phyloP scores from a whole-genome alignment of 208 protist species.

The Leishmania martiniquensis region DNA sequence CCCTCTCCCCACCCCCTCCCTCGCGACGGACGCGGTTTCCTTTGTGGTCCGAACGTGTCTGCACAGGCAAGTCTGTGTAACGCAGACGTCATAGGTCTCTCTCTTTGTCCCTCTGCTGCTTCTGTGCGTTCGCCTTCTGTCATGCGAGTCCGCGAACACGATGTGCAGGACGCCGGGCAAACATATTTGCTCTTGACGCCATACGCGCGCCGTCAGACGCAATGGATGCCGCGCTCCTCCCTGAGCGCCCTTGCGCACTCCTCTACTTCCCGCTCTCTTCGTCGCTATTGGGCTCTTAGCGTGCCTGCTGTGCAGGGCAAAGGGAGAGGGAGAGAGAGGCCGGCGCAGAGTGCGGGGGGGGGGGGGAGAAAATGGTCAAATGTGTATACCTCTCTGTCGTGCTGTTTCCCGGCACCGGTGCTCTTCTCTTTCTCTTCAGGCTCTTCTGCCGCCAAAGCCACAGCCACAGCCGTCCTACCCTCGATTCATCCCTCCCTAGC shows the following conservation, averaged over 20 bases:
- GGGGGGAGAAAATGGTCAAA: too few relatives aligned
- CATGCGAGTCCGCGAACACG: neutral
- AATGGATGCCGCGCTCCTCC: neutral
- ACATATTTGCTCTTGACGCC: too few relatives aligned
- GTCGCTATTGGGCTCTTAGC: neutral
- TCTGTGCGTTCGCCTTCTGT: too few relatives aligned
- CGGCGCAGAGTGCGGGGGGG: neutral
- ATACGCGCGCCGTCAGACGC: neutral
- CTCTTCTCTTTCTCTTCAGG: neutral
- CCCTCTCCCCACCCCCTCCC: neutral
- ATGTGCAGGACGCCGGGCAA: neutral
- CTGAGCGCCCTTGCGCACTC: neutral
- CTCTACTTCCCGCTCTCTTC: neutral
- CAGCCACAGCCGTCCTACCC: neutral
- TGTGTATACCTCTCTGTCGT: too few relatives aligned
- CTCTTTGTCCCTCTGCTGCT: neutral
- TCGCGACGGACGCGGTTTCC: neutral
- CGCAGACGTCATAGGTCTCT: neutral
- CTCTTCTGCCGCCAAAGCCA: neutral
- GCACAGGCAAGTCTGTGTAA: neutral
- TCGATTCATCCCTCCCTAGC: neutral
- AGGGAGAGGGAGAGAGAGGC: too few relatives aligned
- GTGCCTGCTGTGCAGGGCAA: neutral
- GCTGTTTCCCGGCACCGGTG: neutral
- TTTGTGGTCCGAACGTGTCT: neutral